Evolutionary conservation across 208 protist species (phyloP), one percentile per base, ranked within the genome.

Genomic region (Trypanosoma avium): DNA sequence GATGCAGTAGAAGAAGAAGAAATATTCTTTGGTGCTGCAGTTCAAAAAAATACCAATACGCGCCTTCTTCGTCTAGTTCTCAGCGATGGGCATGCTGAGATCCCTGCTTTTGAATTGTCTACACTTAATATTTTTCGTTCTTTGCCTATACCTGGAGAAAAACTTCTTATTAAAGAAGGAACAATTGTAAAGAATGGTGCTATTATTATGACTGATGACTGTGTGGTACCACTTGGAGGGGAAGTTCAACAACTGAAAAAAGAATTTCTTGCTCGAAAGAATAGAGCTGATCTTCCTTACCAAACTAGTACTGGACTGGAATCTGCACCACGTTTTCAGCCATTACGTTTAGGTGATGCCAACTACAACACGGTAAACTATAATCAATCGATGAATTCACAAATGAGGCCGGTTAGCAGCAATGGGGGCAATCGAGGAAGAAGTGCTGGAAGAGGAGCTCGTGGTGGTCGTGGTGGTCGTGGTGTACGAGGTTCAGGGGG

Each of bases 141-240:
- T 30, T 84, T 95, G 35, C 89, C 89, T 1, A 68, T 84, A 9
- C 86, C 89, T 0, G 89, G 86, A 7, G 81, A 90, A 35, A 95
- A 92, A 52, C 30, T 95, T 15, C 73, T 90, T 21, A 55, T 95
- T 13, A 76, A 77, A n/a, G 70, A 72, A 26, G 79, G 70, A 7
- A 55, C 86, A 5, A 78, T 91, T 48, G 80, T 95, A 52, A 75
- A 73, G 45, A 87, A 88, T 65, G 86, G 89, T 10, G 73, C 73
- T 42, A 79, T 95, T 60, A 82, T 93, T 30, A 68, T 95, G 71
- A 77, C 74, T 12, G 86, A 92, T 12, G 70, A 73, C 27, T 81
- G 67, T 52, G 57, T 91, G 4, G 69, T 75, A 15, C 52, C 74
- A 4, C 73, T 93, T 6, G 83, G 84, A 7, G 89, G 86, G 3